Conservation (phyloP, 495 filamentous ascomycete genomes). For the Xylaria scruposa region DNA sequence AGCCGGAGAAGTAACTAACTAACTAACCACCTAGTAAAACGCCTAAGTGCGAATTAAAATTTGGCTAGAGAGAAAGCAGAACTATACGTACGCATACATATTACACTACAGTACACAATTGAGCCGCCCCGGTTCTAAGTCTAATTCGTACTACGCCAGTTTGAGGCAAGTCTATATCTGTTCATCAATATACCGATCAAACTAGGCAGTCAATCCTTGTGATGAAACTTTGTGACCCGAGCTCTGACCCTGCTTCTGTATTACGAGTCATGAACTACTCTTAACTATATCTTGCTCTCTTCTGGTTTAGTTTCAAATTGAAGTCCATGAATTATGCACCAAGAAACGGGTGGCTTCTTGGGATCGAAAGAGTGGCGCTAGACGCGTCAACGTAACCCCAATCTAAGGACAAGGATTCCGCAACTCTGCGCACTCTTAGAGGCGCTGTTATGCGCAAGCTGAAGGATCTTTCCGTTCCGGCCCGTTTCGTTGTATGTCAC, state of each 20-base stretch:
- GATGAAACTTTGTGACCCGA: constrained; percentile 14
- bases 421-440: constrained; percentile 37
- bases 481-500: constrained; percentile 18
- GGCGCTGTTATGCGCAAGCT: constrained; percentile 33
- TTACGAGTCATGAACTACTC: neutral
- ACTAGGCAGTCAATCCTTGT: constrained; percentile 22
- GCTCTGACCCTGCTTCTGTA: constrained; percentile 5
- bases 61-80: neutral
- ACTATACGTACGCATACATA: neutral
- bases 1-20: constrained; percentile 1
- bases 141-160: neutral
- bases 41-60: neutral
- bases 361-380: constrained; percentile 37
- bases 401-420: constrained; percentile 43
- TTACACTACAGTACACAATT: neutral
- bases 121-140: constrained; percentile 1
- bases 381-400: constrained; percentile 42
- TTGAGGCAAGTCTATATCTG: constrained; percentile 44
- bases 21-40: neutral
- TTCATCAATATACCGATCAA: constrained; percentile 50
- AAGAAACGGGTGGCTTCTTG: constrained; percentile 5
- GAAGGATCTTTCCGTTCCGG: constrained; percentile 33
- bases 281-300: constrained; percentile 11
- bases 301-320: neutral
- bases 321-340: neutral